phyloP scores from a whole-genome alignment of 1,139 yeast genomes.

The Protomyces lactucae-debilis region DNA sequence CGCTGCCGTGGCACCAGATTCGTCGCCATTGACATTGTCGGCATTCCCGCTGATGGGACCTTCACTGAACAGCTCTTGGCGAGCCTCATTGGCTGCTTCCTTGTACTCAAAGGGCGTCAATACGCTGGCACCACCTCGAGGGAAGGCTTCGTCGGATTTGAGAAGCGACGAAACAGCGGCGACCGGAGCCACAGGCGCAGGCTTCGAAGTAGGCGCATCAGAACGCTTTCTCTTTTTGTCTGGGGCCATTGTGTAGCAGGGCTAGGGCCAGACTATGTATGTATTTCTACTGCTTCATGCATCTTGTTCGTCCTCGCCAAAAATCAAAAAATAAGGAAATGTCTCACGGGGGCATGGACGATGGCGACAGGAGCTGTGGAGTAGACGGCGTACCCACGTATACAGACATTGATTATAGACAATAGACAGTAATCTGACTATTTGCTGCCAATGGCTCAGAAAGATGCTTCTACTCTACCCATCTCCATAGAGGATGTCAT shows the following conservation, averaged over 20 bases:
- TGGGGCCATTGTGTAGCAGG: neutral
- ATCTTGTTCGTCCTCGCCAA: too few relatives aligned
- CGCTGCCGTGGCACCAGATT: neutral
- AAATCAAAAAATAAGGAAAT: too few relatives aligned
- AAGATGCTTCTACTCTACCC: neutral
- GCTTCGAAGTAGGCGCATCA: neutral
- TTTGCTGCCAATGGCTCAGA: neutral
- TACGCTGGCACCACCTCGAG: conserved; percentile 81
- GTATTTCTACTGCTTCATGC: too few relatives aligned
- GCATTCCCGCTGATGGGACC: neutral
- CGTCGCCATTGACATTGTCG: conserved; percentile 44
- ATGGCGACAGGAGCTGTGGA: too few relatives aligned
- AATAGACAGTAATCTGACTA: too few relatives aligned
- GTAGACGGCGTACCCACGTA: too few relatives aligned
- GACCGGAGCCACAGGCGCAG: neutral
- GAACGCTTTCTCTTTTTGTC: conserved; percentile 23
- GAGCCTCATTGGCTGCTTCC: conserved; percentile 88
- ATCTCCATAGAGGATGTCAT: conserved; percentile 25
- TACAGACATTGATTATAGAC: too few relatives aligned
- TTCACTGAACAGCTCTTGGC: conserved; percentile 45
- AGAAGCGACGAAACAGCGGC: conserved; percentile 2
- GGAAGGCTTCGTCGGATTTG: conserved; percentile 58
- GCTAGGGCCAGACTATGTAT: too few relatives aligned
- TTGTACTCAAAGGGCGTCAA: conserved; percentile 86
- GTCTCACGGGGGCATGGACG: too few relatives aligned